A percentile compares a stretch with the other conserved stretches of the same genome.
These are phyloP conservation scores for Aspergillus vadensis DNA, from an alignment of 2,329 filamentous ascomycete genomes.

Conservation along the genomic window DNA sequence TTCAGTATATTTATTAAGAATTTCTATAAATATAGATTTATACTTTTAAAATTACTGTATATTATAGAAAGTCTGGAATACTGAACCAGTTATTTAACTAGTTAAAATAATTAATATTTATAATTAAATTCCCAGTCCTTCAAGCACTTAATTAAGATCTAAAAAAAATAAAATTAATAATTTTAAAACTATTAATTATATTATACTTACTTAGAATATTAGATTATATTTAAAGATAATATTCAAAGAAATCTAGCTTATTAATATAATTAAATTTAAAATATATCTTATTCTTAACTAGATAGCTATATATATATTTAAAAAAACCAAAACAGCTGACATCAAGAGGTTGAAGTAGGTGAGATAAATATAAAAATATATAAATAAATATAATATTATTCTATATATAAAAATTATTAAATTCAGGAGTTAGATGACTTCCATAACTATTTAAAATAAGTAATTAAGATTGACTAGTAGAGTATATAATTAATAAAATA, in stretches of 20 bases:
- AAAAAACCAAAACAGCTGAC: not conserved
- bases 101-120: not conserved
- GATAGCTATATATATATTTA: not conserved
- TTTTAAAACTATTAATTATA: not conserved
- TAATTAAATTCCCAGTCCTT: not conserved
- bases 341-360: not conserved
- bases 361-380: not conserved
- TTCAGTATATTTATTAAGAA: not conserved
- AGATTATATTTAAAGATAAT: not conserved
- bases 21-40: not conserved
- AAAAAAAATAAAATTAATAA: not conserved
- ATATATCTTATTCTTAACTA: not conserved
- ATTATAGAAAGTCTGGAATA: not conserved
- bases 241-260: not conserved
- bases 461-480: not conserved
- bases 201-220: not conserved
- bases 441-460: not conserved
- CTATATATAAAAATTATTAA: not conserved
- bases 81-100: not conserved
- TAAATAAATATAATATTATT: conserved; percentile 4
- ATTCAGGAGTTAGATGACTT: not conserved
- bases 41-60: not conserved
- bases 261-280: not conserved
- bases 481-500: not conserved
- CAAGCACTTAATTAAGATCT: not conserved